A percentile compares a stretch with the other conserved stretches of the same genome.
phyloP scores from a whole-genome alignment of 352 stramenopile species.

The Pythium plurisporium region DNA sequence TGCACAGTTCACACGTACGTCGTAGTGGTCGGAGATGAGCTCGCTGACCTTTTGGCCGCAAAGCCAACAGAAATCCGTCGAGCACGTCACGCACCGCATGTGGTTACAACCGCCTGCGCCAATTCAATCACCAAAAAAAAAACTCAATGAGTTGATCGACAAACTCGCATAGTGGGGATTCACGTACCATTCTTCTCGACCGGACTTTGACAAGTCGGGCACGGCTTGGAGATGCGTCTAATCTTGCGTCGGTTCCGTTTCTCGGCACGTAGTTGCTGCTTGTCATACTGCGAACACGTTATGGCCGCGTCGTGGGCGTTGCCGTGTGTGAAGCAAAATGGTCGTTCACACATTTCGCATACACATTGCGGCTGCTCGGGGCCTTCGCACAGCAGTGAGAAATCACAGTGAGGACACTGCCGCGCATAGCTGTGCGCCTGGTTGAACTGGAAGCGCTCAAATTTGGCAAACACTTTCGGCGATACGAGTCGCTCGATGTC shows the following conservation, averaged over 20 bases:
- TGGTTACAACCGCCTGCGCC: constrained; percentile 83
- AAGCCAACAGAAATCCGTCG: constrained; percentile 89
- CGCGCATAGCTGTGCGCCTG: constrained; percentile 63
- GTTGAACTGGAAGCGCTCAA: constrained; percentile 88
- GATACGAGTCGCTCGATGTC: constrained; percentile 48
- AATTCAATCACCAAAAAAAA: background rate
- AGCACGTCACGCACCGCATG: constrained; percentile 89
- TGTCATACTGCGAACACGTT: constrained; percentile 77
- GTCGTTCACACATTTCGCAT: constrained; percentile 38
- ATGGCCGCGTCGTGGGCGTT: constrained; percentile 68
- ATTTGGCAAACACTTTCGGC: constrained; percentile 62
- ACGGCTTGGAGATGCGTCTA: constrained; percentile 82
- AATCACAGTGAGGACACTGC: constrained; percentile 56
- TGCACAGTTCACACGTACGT: constrained; percentile 11
- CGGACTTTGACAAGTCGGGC: constrained; percentile 81
- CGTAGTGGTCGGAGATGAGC: constrained; percentile 85
- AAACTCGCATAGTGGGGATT: background rate
- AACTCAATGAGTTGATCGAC: background rate
- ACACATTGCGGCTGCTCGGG: constrained; percentile 42
- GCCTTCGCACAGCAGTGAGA: constrained; percentile 53
- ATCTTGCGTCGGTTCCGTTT: constrained; percentile 82
- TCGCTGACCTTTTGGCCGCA: constrained; percentile 76
- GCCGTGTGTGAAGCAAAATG: constrained; percentile 89
- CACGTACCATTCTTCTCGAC: constrained; percentile 70
- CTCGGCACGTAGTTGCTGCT: constrained; percentile 66